Evolutionary conservation across 2,329 filamentous ascomycete genomes (phyloP).

Genomic region (Colletotrichum caudatum): DNA sequence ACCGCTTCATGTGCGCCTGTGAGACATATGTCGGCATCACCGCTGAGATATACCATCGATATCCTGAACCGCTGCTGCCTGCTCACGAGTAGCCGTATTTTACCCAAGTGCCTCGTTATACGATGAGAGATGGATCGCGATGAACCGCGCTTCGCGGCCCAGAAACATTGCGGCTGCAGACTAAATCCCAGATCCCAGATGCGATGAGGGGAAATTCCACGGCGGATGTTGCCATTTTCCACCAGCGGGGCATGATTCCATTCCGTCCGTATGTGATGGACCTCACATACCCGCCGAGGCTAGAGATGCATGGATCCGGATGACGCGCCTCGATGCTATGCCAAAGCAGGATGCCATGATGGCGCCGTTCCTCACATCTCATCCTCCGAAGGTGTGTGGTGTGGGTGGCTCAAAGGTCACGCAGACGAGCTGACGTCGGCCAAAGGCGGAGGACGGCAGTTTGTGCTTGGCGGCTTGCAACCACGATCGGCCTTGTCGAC

Average conservation of each 20-base stretch:
- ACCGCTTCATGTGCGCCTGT: slow-evolving; percentile 32
- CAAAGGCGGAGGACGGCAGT: slow-evolving; percentile 37
- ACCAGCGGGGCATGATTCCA: slow-evolving; percentile 18
- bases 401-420: slow-evolving; percentile 38
- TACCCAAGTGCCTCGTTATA: neutral
- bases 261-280: slow-evolving; percentile 38
- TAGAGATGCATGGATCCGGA: slow-evolving; percentile 42
- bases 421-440: slow-evolving; percentile 35
- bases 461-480: slow-evolving; percentile 34
- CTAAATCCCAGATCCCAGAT: slow-evolving; percentile 31
- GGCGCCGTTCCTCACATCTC: slow-evolving; percentile 5
- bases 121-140: slow-evolving; percentile 4
- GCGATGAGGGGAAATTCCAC: slow-evolving; percentile 18
- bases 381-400: slow-evolving; percentile 11
- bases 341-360: slow-evolving; percentile 19
- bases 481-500: slow-evolving; percentile 28
- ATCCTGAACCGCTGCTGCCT: slow-evolving; percentile 18
- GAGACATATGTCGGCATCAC: slow-evolving; percentile 31
- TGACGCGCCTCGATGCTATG: slow-evolving; percentile 37
- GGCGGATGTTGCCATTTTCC: slow-evolving; percentile 10
- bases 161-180: slow-evolving; percentile 21
- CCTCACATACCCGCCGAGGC: slow-evolving; percentile 44
- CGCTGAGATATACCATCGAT: neutral
- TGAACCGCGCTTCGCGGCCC: slow-evolving; percentile 17
- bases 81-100: slow-evolving; percentile 2